These are phyloP conservation scores for Mucor piriformis DNA, from an alignment of 371 early-diverging fungal species.

Conservation along the genomic window DNA sequence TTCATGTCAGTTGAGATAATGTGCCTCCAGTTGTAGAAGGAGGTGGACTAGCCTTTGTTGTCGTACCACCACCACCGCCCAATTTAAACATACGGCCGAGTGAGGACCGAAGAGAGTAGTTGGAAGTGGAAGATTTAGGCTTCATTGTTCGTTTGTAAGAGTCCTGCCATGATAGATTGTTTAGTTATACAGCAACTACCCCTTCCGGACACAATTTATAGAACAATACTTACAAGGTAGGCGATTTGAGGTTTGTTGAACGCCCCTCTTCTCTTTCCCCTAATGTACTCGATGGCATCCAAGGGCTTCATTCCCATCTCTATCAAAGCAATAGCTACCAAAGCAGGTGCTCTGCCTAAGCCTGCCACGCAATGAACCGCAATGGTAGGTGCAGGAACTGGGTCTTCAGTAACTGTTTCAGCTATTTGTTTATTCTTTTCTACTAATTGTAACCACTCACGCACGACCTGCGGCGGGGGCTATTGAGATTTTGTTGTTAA, in stretches of 20 bases:
- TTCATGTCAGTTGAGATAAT: conserved; percentile 28
- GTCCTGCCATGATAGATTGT: conserved; percentile 28
- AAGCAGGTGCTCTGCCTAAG: conserved; percentile 76
- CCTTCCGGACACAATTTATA: not conserved
- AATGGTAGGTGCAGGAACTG: conserved; percentile 60
- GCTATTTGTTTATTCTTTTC: conserved; percentile 36
- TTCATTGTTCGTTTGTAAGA: conserved; percentile 44
- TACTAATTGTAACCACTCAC: conserved; percentile 78
- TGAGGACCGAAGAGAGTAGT: conserved; percentile 39
- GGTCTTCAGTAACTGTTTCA: conserved; percentile 41
- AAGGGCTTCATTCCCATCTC: conserved; percentile 84
- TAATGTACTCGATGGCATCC: conserved; percentile 80
- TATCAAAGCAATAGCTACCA: conserved; percentile 82
- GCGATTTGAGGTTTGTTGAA: conserved; percentile 84
- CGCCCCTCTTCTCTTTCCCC: conserved; percentile 81
- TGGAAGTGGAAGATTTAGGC: conserved; percentile 37
- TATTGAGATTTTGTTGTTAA: conserved; percentile 7
- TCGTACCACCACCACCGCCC: conserved; percentile 36
- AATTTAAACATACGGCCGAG: conserved; percentile 47
- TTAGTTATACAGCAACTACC: not conserved
- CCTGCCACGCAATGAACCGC: conserved; percentile 93
- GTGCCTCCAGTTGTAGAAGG: conserved; percentile 13
- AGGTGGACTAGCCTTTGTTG: conserved; percentile 6
- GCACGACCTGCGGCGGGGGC: conserved; percentile 74
- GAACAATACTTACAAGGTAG: conserved; percentile 39